A percentile compares a stretch with the other conserved stretches of the same genome.
phyloP scores from a whole-genome alignment of 257 asterid genomes.

The Solanum sitiens region DNA sequence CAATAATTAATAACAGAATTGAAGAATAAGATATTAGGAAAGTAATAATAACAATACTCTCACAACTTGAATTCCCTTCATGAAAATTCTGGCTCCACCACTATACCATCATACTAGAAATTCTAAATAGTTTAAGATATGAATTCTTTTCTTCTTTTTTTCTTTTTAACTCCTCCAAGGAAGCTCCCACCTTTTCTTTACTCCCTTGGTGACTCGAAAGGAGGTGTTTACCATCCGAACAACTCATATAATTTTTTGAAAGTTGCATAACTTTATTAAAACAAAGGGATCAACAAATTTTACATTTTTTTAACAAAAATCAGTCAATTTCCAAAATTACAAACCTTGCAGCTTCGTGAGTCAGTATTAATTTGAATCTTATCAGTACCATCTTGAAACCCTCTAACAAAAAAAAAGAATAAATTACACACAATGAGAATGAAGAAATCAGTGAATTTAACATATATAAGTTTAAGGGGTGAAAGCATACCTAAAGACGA shows the following conservation, averaged over 20 bases:
- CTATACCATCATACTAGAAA: background rate
- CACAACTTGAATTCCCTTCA: background rate
- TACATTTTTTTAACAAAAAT: background rate
- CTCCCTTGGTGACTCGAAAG: background rate
- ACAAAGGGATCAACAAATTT: background rate
- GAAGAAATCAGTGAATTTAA: background rate
- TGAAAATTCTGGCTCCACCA: background rate
- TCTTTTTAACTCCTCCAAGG: too few relatives aligned
- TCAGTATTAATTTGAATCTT: slow-evolving; percentile 80
- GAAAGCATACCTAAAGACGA: slow-evolving; percentile 62
- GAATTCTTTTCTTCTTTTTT: background rate
- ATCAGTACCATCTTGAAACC: slow-evolving; percentile 61
- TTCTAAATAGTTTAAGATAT: background rate
- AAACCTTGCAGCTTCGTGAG: slow-evolving; percentile 74
- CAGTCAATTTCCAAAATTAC: background rate
- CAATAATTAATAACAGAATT: background rate
- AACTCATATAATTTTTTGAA: background rate
- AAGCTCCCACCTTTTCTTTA: background rate
- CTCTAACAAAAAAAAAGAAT: slow-evolving; percentile 28
- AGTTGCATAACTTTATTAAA: background rate
- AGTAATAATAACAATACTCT: background rate
- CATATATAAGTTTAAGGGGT: background rate
- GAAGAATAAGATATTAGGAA: background rate
- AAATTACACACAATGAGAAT: background rate
- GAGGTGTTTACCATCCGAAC: background rate